Percentiles rank a stretch among this genome's conserved stretches.
Evolutionary conservation across 75 land plant species (phyloP).

Genomic region (Picea glauca): DNA sequence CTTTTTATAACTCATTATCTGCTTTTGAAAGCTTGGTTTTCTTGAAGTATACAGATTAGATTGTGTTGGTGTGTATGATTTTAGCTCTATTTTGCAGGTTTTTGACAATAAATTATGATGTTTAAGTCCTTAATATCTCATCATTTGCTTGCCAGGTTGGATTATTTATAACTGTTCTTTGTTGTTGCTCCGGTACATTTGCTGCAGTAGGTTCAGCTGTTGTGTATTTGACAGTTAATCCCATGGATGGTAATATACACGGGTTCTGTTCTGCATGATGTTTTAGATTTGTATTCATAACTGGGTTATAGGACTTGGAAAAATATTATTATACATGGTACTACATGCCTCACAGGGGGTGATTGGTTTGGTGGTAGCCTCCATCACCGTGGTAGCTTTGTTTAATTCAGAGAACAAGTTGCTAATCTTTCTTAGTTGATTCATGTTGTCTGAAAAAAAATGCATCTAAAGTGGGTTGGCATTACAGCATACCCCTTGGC

Average conservation of each 20-base stretch:
- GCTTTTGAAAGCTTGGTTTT: too few species aligned
- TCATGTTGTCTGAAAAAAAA: not conserved
- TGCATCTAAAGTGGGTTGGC: not conserved
- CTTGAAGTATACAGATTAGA: too few species aligned
- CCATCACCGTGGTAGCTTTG: not conserved
- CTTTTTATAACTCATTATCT: not conserved
- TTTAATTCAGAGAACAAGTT: not conserved
- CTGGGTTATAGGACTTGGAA: not conserved
- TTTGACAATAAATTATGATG: too few species aligned
- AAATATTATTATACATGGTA: not conserved
- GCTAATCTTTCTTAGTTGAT: not conserved
- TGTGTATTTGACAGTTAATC: too few species aligned
- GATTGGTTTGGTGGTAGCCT: not conserved
- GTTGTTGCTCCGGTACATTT: not conserved
- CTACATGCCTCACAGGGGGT: not conserved
- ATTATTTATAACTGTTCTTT: not conserved
- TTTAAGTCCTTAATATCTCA: too few species aligned
- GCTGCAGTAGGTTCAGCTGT: not conserved
- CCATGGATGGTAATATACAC: not conserved
- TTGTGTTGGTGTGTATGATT: too few species aligned
- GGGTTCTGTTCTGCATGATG: not conserved
- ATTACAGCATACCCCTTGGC: too few species aligned
- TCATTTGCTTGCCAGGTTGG: not conserved
- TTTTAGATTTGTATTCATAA: not conserved
- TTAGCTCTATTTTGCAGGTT: too few species aligned